phyloP scores from a whole-genome alignment of 257 asterid genomes.

The Salvia hispanica region DNA sequence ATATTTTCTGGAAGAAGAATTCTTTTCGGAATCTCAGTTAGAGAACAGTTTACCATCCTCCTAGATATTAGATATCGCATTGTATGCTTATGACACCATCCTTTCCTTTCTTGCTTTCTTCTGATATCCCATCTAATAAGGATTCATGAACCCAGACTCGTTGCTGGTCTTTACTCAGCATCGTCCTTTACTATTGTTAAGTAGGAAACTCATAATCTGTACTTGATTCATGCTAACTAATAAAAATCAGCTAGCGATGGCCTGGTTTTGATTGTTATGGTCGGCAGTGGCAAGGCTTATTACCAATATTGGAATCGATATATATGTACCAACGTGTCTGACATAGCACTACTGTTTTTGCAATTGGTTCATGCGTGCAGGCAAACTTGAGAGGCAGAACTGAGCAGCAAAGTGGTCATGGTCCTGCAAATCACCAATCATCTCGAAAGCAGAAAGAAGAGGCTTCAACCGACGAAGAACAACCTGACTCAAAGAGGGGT shows the following conservation, averaged over 20 bases:
- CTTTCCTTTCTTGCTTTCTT: too few species aligned
- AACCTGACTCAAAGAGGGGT: constrained; percentile 54
- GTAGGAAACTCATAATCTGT: background rate
- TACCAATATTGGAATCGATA: background rate
- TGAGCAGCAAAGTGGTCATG: constrained; percentile 49
- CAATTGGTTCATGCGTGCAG: constrained; percentile 39
- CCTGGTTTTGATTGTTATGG: background rate
- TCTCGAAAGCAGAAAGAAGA: constrained; percentile 52
- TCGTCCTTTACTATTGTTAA: background rate
- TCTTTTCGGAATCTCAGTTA: background rate
- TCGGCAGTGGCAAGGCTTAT: background rate
- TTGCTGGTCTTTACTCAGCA: too few species aligned
- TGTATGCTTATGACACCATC: too few species aligned
- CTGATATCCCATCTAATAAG: too few species aligned
- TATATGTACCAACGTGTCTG: background rate
- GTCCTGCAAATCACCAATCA: constrained; percentile 42
- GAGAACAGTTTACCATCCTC: background rate
- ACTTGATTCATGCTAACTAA: background rate
- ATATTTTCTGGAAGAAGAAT: background rate
- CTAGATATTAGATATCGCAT: background rate
- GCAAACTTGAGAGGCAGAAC: constrained; percentile 52
- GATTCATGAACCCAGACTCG: too few species aligned
- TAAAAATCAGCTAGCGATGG: background rate
- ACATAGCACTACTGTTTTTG: background rate
- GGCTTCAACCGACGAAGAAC: constrained; percentile 64